phyloP scores from a whole-genome alignment of 1,284 basidiomycete species.

The Baeospora myosura region DNA sequence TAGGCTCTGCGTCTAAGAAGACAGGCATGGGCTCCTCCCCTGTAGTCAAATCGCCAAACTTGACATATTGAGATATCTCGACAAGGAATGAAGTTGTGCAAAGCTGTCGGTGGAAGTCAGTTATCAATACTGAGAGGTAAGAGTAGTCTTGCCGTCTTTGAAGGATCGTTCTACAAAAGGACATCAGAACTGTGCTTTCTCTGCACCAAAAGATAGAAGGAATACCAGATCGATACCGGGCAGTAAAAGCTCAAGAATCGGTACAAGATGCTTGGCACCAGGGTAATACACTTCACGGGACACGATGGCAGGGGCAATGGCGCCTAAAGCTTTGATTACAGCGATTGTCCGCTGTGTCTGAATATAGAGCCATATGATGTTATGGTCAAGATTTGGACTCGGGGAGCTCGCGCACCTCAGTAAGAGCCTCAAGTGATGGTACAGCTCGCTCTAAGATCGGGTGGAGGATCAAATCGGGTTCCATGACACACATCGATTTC shows the following conservation, averaged over 20 bases:
- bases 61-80: slow-evolving; percentile 76
- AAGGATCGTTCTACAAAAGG: slow-evolving; percentile 68
- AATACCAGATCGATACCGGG: slow-evolving; percentile 76
- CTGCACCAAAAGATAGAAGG: slow-evolving; percentile 1
- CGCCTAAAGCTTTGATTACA: slow-evolving; percentile 81
- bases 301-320: slow-evolving; percentile 73
- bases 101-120: slow-evolving; percentile 31
- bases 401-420: slow-evolving; percentile 49
- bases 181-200: slow-evolving; percentile 5
- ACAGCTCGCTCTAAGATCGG: slow-evolving; percentile 83
- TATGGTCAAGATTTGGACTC: slow-evolving; percentile 3
- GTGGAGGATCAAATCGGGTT: slow-evolving; percentile 83
- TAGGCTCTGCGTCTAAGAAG: slow-evolving; percentile 26
- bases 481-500: slow-evolving; percentile 74
- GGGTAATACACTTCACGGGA: slow-evolving; percentile 72
- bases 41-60: slow-evolving; percentile 69
- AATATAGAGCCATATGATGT: slow-evolving; percentile 10
- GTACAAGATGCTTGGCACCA: slow-evolving; percentile 77
- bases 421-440: slow-evolving; percentile 80
- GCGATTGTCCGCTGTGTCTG: slow-evolving; percentile 81
- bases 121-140: slow-evolving; percentile 1
- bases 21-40: slow-evolving; percentile 21
- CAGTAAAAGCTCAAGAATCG: slow-evolving; percentile 80
- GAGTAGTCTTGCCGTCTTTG: slow-evolving; percentile 66
- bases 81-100: slow-evolving; percentile 73